These are phyloP conservation scores for Glutinoglossum americanum DNA, from an alignment of 495 filamentous ascomycete genomes.

Conservation along the genomic window DNA sequence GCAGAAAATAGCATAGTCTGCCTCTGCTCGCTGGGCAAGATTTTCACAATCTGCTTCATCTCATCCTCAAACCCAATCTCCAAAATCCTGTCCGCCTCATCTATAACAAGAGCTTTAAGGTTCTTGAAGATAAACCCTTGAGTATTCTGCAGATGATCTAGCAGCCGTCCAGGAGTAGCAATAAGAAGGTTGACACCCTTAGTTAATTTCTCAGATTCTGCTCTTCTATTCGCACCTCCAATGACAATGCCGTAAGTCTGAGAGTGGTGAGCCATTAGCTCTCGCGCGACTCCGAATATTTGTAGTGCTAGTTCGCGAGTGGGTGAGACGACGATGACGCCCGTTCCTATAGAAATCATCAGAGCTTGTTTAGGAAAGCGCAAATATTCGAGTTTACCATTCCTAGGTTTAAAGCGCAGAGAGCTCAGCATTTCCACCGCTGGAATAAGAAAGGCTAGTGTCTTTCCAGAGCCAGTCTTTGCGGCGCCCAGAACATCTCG, in stretches of 20 bases:
- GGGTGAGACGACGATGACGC: constrained; percentile 68
- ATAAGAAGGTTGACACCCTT: constrained; percentile 92
- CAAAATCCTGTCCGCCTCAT: constrained; percentile 83
- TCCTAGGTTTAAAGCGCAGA: constrained; percentile 67
- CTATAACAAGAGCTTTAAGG: constrained; percentile 66
- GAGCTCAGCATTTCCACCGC: constrained; percentile 86
- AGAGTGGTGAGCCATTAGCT: constrained; percentile 69
- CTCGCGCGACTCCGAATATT: constrained; percentile 86
- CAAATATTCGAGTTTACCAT: constrained; percentile 21
- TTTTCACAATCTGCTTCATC: constrained; percentile 92
- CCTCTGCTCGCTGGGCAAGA: constrained; percentile 67
- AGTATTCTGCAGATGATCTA: constrained; percentile 91
- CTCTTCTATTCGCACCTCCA: constrained; percentile 75
- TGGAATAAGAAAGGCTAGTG: constrained; percentile 82
- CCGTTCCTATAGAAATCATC: constrained; percentile 33
- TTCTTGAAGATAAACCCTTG: constrained; percentile 88
- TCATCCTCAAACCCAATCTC: constrained; percentile 98
- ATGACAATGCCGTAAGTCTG: constrained; percentile 95
- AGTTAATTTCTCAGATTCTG: constrained; percentile 80
- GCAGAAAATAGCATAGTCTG: constrained; percentile 97
- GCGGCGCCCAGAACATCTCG: constrained; percentile 89
- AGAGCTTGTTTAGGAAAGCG: not conserved
- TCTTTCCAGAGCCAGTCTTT: constrained; percentile 95
- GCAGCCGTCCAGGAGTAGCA: constrained; percentile 75
- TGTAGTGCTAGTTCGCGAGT: constrained; percentile 85